Conservation (phyloP, 768 basidiomycete genomes). For the Lepiota subincarnata region DNA sequence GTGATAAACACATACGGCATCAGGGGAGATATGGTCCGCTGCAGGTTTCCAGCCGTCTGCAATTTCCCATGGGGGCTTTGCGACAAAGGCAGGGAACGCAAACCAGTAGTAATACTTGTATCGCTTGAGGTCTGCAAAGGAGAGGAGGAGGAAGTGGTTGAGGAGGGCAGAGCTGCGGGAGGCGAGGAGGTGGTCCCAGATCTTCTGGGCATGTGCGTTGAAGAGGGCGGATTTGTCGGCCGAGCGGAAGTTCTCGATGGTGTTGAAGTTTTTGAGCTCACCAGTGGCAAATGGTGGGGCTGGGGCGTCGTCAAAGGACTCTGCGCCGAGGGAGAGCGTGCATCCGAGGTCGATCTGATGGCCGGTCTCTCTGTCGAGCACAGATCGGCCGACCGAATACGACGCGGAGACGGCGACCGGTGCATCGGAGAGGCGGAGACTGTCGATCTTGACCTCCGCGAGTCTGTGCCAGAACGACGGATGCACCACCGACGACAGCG, state of each 20-base stretch:
- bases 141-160: slow-evolving; percentile 82
- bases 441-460: slow-evolving; percentile 85
- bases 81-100: slow-evolving; percentile 87
- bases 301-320: slow-evolving; percentile 48
- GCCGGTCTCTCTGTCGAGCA: slow-evolving; percentile 76
- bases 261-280: slow-evolving; percentile 90
- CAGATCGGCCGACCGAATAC: slow-evolving; percentile 66
- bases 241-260: slow-evolving; percentile 91
- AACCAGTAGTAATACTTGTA: slow-evolving; percentile 99
- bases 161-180: slow-evolving; percentile 54
- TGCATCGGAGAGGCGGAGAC: slow-evolving; percentile 76
- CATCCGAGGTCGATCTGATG: slow-evolving; percentile 69
- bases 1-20: slow-evolving; percentile 32
- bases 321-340: slow-evolving; percentile 58
- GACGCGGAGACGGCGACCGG: slow-evolving; percentile 59
- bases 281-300: slow-evolving; percentile 32
- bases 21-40: slow-evolving; percentile 35
- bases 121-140: slow-evolving; percentile 96
- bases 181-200: slow-evolving; percentile 59
- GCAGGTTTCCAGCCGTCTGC: slow-evolving; percentile 58
- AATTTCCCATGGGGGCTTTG: slow-evolving; percentile 90
- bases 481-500: slow-evolving; percentile 81
- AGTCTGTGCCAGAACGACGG: slow-evolving; percentile 94
- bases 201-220: slow-evolving; percentile 67
- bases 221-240: slow-evolving; percentile 88